Evolutionary conservation across 2,329 filamentous ascomycete genomes (phyloP).

Genomic region (Venturia oleaginea): DNA sequence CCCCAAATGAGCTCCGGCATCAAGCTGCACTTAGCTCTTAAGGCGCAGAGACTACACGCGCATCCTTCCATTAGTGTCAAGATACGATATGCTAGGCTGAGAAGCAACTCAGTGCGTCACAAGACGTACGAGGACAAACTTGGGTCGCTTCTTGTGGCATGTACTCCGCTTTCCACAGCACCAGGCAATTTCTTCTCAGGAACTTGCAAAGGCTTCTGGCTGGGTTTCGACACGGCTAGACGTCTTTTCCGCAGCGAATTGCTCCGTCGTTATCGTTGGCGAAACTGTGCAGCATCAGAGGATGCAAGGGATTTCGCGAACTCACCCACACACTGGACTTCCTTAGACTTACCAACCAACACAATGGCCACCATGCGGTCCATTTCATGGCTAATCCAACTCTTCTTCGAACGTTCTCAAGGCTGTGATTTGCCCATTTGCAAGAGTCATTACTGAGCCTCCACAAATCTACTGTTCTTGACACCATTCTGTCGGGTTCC

Average conservation of each 20-base stretch:
- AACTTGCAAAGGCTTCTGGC: neutral
- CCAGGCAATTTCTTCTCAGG: neutral
- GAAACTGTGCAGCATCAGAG: neutral
- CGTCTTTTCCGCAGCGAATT: neutral
- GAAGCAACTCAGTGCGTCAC: neutral
- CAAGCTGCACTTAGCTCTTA: neutral
- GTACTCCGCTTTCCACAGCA: neutral
- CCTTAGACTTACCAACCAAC: neutral
- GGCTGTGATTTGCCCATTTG: neutral
- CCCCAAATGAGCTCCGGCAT: slow-evolving; percentile 36
- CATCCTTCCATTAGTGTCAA: neutral
- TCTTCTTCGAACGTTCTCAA: neutral
- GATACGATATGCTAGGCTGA: neutral
- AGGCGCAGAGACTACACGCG: neutral
- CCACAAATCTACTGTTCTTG: neutral
- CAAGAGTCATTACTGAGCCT: neutral
- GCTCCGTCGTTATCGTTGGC: neutral
- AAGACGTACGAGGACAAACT: neutral
- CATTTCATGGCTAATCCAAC: neutral
- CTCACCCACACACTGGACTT: neutral
- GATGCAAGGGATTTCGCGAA: slow-evolving; percentile 4
- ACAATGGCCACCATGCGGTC: neutral
- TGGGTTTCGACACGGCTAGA: neutral
- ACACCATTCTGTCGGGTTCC: neutral
- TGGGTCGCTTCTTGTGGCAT: neutral